A percentile compares a stretch with the other conserved stretches of the same genome.
Evolutionary conservation across 345 rosid genomes (phyloP).

Genomic region (Carallia brachiata): DNA sequence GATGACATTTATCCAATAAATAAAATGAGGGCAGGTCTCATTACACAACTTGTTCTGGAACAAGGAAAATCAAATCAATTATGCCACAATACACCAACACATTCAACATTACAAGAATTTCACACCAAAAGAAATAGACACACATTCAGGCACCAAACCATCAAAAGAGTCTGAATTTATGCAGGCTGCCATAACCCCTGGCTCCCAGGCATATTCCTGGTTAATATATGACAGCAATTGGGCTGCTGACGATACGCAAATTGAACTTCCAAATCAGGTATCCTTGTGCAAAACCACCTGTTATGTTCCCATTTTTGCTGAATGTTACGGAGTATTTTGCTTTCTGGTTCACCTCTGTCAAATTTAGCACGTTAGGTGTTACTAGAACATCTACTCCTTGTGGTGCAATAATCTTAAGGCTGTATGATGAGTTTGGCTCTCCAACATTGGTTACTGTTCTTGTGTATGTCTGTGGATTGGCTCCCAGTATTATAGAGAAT

Average conservation of each 20-base stretch:
- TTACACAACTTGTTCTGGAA: too few relatives aligned
- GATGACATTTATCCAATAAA: too few relatives aligned
- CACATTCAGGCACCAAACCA: too few relatives aligned
- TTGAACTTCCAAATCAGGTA: constrained; percentile 13
- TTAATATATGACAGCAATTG: constrained; percentile 8
- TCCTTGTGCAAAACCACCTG: constrained; percentile 9
- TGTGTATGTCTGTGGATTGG: constrained; percentile 9
- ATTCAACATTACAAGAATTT: too few relatives aligned
- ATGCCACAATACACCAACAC: too few relatives aligned
- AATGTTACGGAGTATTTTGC: constrained; percentile 23
- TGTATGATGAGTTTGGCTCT: constrained; percentile 1
- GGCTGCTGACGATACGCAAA: constrained; percentile 10
- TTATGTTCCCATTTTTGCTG: not conserved
- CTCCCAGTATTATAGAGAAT: constrained; percentile 13
- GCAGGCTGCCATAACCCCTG: too few relatives aligned
- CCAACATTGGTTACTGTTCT: constrained; percentile 23
- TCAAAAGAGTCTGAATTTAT: too few relatives aligned
- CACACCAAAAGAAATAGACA: too few relatives aligned
- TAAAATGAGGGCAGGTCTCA: too few relatives aligned
- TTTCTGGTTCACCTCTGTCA: not conserved
- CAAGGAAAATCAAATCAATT: too few relatives aligned
- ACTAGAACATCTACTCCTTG: constrained; percentile 13
- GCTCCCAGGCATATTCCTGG: not conserved
- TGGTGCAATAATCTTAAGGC: not conserved
- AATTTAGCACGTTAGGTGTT: not conserved